Base-by-base conservation (phyloP, 225 moss, liverwort and hornwort species). In the Bryoerythrophyllum caledonicum region DNA sequence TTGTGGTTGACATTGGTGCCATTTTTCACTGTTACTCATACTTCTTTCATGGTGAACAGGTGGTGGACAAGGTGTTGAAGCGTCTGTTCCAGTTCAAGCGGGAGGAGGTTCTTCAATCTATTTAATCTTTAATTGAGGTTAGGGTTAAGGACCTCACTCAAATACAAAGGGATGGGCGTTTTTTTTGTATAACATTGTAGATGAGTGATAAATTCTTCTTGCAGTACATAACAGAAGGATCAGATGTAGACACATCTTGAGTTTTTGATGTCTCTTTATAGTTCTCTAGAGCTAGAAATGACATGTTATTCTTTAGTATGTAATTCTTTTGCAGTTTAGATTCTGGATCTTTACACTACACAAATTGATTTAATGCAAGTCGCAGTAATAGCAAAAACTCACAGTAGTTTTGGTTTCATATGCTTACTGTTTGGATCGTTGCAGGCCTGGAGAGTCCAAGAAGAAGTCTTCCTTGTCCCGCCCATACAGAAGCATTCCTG, bases 21-120 rank as follows among this genome's bases (percentile, higher is more conserved):
- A 55, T 38, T 40, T 53, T 20, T 20, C 7, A 70, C 54, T 3
- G 7, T 74, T 77, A 61, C 35, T 60, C 6, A 68, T 68, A 3
- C n/a, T 30, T 35, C 37, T 8, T 65, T 62, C 17, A 6, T 17
- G 35, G 49, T 78, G 25, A 67, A 11, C 79, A 88, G 88, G 88
- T 88, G 37, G 85, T 88, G 30, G 88, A 88, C 59, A 85, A 88
- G 71, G 88, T 88, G 44, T 53, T 88, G 1, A 85, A 83, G 76
- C 80, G 77, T 19, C 27, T 88, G 55, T 88, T 88, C 48, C 78
- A 83, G 51, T 85, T 86, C 67, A 88, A 88, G 64, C 74, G 88
- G 14, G 83, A 86, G 81, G 88, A 88, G 63, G 76, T 86, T 7
- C 81, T 86, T 56, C 88, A 86, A 74, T 63, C 81, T 56, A 63